Percentiles rank a stretch among this genome's conserved stretches.
Evolutionary conservation across 1,139 yeast genomes (phyloP).

Genomic region (Blastobotrys ciferrii): DNA sequence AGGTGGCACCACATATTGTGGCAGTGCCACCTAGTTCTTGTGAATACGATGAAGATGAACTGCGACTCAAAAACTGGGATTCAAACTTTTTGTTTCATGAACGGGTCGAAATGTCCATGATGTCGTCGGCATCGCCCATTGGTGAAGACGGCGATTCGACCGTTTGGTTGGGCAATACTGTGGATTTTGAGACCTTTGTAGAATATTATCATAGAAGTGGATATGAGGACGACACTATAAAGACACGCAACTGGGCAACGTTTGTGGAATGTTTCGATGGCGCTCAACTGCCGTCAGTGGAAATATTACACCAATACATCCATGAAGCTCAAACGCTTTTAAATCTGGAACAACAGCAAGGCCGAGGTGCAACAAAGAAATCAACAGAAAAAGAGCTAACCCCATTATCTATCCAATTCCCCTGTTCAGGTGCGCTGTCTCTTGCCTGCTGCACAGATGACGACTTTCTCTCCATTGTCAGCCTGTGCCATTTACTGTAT

Average conservation of each 20-base stretch:
- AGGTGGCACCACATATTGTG: conserved; percentile 31
- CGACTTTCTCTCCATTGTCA: conserved; percentile 28
- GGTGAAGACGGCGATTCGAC: conserved; percentile 36
- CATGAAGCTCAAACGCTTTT: conserved; percentile 24
- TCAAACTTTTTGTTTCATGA: conserved; percentile 71
- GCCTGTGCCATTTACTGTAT: conserved; percentile 37
- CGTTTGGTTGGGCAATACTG: conserved; percentile 79
- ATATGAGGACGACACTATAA: conserved; percentile 5
- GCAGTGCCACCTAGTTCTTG: conserved; percentile 29
- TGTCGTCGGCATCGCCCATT: conserved; percentile 76
- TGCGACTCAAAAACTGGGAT: conserved; percentile 59
- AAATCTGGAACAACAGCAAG: not conserved
- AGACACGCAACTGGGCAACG: conserved; percentile 35
- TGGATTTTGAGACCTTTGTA: conserved; percentile 44
- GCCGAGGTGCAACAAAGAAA: too few species aligned
- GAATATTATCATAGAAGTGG: conserved; percentile 19
- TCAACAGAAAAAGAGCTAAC: conserved; percentile 16
- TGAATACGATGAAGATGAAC: conserved; percentile 29
- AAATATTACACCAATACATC: conserved; percentile 30
- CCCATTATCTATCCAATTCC: conserved; percentile 54
- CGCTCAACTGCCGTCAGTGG: conserved; percentile 51
- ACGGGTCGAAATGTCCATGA: conserved; percentile 72
- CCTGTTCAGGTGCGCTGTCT: conserved; percentile 62
- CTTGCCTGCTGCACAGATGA: conserved; percentile 26
- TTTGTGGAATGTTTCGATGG: conserved; percentile 48